These are phyloP conservation scores for Scenedesmus sp. DNA, from an alignment of 163 green algal genomes.

Conservation along the genomic window DNA sequence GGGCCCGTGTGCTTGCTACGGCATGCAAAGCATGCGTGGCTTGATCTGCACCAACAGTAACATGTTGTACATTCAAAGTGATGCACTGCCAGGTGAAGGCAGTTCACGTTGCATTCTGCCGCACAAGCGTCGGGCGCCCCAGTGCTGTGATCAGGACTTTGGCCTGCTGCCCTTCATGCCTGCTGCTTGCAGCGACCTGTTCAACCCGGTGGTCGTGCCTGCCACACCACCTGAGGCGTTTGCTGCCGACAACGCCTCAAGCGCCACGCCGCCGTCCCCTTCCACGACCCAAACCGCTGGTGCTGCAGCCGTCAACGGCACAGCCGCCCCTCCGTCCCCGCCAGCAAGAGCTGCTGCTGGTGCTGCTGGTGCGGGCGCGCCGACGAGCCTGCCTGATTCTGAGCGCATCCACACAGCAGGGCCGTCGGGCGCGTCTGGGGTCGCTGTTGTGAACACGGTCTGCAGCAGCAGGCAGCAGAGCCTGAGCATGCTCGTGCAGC, in stretches of 20 bases:
- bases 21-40: no score
- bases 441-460: slow-evolving; percentile 14
- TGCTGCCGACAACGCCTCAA: neutral
- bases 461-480: slow-evolving; percentile 26
- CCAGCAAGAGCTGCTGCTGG: neutral
- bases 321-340: neutral
- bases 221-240: neutral
- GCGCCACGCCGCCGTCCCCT: no score
- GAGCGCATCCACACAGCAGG: neutral
- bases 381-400: neutral
- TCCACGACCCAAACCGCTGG: neutral
- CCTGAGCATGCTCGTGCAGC: slow-evolving; percentile 15
- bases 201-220: slow-evolving; percentile 14
- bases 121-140: no score
- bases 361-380: neutral
- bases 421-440: neutral
- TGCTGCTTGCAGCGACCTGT: slow-evolving; percentile 14
- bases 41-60: neutral
- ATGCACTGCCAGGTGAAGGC: neutral
- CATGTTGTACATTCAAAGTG: neutral
- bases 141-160: no score
- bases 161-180: neutral
- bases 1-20: no score
- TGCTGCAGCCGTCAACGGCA: neutral
- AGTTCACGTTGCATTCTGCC: no score